Conservation (phyloP, 2,329 filamentous ascomycete species). For the Aspergillus sp. region DNA sequence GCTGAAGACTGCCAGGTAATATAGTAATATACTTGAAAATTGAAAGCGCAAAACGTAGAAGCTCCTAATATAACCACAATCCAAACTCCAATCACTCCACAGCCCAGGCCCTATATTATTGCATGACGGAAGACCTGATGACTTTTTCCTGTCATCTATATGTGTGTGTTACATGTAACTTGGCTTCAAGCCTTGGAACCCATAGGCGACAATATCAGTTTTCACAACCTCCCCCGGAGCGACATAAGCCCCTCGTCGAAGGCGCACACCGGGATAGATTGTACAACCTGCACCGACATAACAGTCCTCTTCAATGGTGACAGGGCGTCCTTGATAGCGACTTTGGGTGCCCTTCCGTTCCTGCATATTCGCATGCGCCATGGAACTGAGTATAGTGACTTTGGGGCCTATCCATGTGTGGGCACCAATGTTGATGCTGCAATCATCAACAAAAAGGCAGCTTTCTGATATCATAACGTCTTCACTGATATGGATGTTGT, state of each 20-base stretch:
- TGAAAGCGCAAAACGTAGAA: too few species aligned
- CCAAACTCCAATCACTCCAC: too few species aligned
- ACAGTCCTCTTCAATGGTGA: slow-evolving; percentile 68
- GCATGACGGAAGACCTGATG: too few species aligned
- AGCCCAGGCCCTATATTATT: too few species aligned
- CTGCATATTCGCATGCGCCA: slow-evolving; percentile 63
- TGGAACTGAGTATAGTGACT: slow-evolving; percentile 75
- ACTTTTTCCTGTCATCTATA: not conserved
- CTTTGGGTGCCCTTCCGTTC: slow-evolving; percentile 66
- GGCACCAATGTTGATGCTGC: slow-evolving; percentile 70
- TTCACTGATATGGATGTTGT: slow-evolving; percentile 82
- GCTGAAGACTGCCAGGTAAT: too few species aligned
- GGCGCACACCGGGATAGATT: slow-evolving; percentile 44
- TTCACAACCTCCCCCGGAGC: slow-evolving; percentile 39
- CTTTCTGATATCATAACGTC: slow-evolving; percentile 75
- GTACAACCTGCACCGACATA: slow-evolving; percentile 56
- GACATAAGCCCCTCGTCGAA: slow-evolving; percentile 37
- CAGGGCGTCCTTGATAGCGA: slow-evolving; percentile 59
- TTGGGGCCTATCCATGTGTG: slow-evolving; percentile 64
- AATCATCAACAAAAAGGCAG: slow-evolving; percentile 82
- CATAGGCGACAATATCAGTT: slow-evolving; percentile 35
- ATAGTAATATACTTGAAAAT: too few species aligned
- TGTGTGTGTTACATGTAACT: slow-evolving; percentile 28
- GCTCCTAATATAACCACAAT: too few species aligned
- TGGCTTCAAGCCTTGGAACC: slow-evolving; percentile 35